Evolutionary conservation across 1,284 basidiomycete genomes (phyloP).

Genomic region (Ganoderma leucocontextum): DNA sequence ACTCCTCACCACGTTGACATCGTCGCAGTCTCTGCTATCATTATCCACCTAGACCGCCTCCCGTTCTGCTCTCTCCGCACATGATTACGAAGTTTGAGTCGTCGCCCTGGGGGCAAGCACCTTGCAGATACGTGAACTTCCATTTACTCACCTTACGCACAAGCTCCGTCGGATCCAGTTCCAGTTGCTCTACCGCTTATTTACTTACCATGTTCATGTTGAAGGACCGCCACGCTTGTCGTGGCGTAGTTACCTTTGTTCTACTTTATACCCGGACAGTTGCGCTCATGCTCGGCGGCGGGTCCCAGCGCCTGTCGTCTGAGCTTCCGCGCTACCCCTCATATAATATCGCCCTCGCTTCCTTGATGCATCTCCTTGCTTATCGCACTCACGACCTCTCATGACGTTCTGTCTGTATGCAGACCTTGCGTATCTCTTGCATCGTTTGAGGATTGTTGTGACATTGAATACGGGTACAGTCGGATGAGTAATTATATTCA

Average conservation of each 20-base stretch:
- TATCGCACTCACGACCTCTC: constrained; percentile 28
- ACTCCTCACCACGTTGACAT: constrained; percentile 17
- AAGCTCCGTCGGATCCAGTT: constrained; percentile 11
- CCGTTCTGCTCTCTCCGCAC: neutral
- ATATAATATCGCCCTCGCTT: neutral
- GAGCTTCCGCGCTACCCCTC: neutral
- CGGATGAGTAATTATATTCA: neutral
- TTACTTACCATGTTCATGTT: neutral
- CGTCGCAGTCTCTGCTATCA: constrained; percentile 21
- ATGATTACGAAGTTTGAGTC: neutral
- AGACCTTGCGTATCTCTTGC: constrained; percentile 18
- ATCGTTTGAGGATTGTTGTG: neutral
- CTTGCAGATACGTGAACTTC: neutral
- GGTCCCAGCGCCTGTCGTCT: constrained; percentile 5
- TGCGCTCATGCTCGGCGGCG: constrained; percentile 16
- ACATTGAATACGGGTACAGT: neutral
- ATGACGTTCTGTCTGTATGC: constrained; percentile 17
- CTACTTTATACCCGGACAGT: constrained; percentile 30
- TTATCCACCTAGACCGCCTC: constrained; percentile 27
- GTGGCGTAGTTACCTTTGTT: constrained; percentile 25
- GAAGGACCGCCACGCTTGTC: constrained; percentile 6
- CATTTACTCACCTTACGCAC: neutral
- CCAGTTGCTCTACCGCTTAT: neutral
- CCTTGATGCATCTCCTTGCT: constrained; percentile 8
- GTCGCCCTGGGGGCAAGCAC: neutral